These are phyloP conservation scores for Rhynchosporium graminicola DNA, from an alignment of 2,329 filamentous ascomycete species.

Conservation along the genomic window DNA sequence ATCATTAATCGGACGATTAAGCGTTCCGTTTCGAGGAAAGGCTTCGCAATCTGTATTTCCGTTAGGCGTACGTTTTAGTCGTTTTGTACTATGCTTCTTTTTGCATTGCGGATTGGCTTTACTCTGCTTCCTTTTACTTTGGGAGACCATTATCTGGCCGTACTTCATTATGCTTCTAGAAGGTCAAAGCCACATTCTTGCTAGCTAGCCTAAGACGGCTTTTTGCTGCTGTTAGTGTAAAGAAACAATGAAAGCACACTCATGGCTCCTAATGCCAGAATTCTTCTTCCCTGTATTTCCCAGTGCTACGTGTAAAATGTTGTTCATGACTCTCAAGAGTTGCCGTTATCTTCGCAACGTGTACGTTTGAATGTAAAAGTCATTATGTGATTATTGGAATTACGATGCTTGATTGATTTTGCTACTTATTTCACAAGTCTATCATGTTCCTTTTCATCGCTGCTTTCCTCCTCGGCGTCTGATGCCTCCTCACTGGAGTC, in stretches of 20 bases:
- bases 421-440: conserved; percentile 30
- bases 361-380: no score
- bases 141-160: background rate
- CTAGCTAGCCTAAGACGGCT: background rate
- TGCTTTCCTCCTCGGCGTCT: conserved; percentile 34
- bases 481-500: conserved; percentile 30
- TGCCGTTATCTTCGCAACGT: no score
- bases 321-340: conserved; percentile 11
- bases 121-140: background rate
- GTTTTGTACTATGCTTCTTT: conserved; percentile 19
- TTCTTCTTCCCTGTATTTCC: conserved; percentile 26
- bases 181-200: background rate
- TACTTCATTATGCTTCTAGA: background rate
- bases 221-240: conserved; percentile 24
- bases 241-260: conserved; percentile 28
- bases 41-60: conserved; percentile 11
- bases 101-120: conserved; percentile 20
- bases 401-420: background rate
- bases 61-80: conserved; percentile 12
- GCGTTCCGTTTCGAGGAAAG: background rate
- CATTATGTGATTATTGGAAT: background rate
- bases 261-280: conserved; percentile 33
- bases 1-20: background rate
- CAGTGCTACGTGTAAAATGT: background rate
- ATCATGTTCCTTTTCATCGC: conserved; percentile 37